Evolutionary conservation across 331 rosid genomes (phyloP), one percentile per base, ranked within the genome.

Genomic region (Pyrus hybrid): DNA sequence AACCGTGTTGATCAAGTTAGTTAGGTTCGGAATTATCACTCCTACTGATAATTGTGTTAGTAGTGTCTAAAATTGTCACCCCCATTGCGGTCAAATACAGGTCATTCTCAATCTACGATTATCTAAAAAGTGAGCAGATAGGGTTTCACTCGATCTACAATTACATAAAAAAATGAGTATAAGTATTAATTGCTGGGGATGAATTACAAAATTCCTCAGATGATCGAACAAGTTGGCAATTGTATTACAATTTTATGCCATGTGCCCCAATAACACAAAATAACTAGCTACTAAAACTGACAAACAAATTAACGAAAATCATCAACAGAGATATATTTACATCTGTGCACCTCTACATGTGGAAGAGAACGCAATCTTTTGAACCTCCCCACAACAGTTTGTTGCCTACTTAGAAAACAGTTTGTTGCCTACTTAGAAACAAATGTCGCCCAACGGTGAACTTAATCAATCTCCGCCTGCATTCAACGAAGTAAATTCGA

Each of bases 301-400:
- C 49, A 12, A 76, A 72, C 54, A 81, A 83, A 81, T 69, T 37
- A 37, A 37, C 43, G 4, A 37, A 37, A 2, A 41, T 61, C 70
- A 28, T 25, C 76, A 66, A 23, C 45, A 78, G 72, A 49, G 57
- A 74, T 71, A 77, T 80, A 89, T 91, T 83, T 89, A 91, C 93
- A 89, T 9, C 70, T 67, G 57, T 80, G 82, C 82, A 74, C 76
- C 79, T 61, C 79, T 77, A 83, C 80, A 73, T 58, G 84, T 61
- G 57, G 71, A 56, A 9, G 74, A 67, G 77, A 76, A 74, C 20
- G 70, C 79, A 77, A 79, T 78, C 79, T 80, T 75, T 79, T 66
- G n/a, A 17, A 49, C 35, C 81, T 61, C 67, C 76, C 70, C 66
- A 63, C 35, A 78, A 30, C 64, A 77, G 74, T 61, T 23, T 60